These are phyloP conservation scores for Lactifluus pinguis DNA, from an alignment of 768 basidiomycete genomes.

Conservation along the genomic window DNA sequence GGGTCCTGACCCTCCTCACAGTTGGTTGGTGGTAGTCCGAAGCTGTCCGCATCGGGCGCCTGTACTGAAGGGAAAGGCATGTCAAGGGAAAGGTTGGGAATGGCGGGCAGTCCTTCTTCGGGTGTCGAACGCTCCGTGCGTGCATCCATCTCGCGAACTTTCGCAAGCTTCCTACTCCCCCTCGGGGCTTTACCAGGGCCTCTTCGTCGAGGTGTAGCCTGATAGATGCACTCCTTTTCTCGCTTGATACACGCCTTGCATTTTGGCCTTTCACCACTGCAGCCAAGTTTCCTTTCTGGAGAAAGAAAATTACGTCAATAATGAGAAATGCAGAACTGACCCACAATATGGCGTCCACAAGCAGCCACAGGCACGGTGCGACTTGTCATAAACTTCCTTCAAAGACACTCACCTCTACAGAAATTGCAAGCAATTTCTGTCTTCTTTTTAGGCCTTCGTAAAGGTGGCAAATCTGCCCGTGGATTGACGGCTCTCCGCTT, in stretches of 20 bases:
- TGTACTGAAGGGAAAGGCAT: conserved; percentile 4
- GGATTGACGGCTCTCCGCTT: conserved; percentile 6
- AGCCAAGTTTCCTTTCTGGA: conserved; percentile 64
- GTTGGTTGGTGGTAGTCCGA: background rate
- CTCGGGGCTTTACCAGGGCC: conserved; percentile 71
- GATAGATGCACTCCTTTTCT: conserved; percentile 44
- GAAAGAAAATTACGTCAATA: conserved; percentile 5
- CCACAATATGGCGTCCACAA: conserved; percentile 4
- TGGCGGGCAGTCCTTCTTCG: background rate
- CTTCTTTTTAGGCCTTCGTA: conserved; percentile 30
- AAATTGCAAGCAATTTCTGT: conserved; percentile 66
- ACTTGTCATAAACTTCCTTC: conserved; percentile 1
- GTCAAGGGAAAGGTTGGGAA: background rate
- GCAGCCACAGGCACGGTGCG: conserved; percentile 9
- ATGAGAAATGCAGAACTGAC: background rate
- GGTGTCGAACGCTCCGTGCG: background rate
- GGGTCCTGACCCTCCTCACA: background rate
- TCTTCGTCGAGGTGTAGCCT: conserved; percentile 43
- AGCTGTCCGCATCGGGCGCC: background rate
- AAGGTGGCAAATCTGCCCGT: conserved; percentile 1
- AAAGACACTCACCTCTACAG: conserved; percentile 51
- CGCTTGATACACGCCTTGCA: conserved; percentile 58
- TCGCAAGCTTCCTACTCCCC: conserved; percentile 29
- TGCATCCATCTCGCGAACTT: background rate
- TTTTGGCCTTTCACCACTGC: conserved; percentile 55